A percentile compares a stretch with the other conserved stretches of the same genome.
Evolutionary conservation across 805 yeast genomes (phyloP).

Genomic region (Metschnikowia bowlesiae): DNA sequence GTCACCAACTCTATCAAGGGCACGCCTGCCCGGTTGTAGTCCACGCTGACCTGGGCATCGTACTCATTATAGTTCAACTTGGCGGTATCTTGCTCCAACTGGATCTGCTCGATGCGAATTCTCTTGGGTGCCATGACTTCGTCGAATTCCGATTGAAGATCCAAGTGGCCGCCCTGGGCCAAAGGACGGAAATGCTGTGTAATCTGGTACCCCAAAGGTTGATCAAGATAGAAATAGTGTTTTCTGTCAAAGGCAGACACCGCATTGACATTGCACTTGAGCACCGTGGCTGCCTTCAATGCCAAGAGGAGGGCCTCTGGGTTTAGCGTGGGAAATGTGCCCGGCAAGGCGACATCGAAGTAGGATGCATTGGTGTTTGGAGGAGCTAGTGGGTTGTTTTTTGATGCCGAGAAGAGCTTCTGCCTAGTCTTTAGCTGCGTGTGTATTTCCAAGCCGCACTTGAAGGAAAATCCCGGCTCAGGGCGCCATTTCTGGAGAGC

Average conservation of each 20-base stretch:
- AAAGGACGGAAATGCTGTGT: conserved; percentile 85
- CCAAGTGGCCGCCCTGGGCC: conserved; percentile 61
- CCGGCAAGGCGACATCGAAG: conserved; percentile 86
- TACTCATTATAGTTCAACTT: conserved; percentile 55
- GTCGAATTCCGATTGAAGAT: conserved; percentile 49
- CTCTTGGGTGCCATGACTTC: conserved; percentile 37
- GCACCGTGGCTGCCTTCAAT: conserved; percentile 64
- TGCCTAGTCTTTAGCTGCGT: conserved; percentile 73
- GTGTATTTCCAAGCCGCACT: conserved; percentile 91
- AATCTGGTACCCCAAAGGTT: conserved; percentile 92
- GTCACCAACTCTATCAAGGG: conserved; percentile 92
- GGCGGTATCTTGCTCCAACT: conserved; percentile 94
- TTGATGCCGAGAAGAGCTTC: conserved; percentile 72
- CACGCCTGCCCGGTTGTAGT: conserved; percentile 77
- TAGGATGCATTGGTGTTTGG: conserved; percentile 73
- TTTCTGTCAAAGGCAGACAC: conserved; percentile 80
- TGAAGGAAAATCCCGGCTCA: conserved; percentile 35
- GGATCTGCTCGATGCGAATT: conserved; percentile 73
- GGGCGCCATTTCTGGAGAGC: conserved; percentile 15
- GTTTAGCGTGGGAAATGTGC: conserved; percentile 82
- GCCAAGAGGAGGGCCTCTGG: conserved; percentile 70
- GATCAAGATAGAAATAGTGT: conserved; percentile 95
- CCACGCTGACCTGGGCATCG: conserved; percentile 48
- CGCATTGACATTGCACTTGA: conserved; percentile 54
- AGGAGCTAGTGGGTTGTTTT: conserved; percentile 14